A percentile compares a stretch with the other conserved stretches of the same genome.
These are phyloP conservation scores for Hawksworthiomyces lignivorus DNA, from an alignment of 2,329 filamentous ascomycete species.

Conservation along the genomic window DNA sequence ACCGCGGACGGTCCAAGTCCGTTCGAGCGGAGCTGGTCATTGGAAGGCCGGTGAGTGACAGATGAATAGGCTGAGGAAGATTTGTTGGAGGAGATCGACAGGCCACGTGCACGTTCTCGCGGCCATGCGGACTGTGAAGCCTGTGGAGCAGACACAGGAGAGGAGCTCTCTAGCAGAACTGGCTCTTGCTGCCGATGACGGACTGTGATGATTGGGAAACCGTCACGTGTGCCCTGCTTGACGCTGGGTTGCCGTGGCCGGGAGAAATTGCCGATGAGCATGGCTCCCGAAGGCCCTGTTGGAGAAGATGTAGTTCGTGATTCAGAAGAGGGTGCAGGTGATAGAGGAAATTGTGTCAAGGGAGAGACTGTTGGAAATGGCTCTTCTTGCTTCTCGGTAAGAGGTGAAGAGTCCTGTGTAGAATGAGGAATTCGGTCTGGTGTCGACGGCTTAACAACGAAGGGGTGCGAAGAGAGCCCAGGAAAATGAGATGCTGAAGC, in stretches of 20 bases:
- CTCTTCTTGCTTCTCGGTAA: constrained; percentile 15
- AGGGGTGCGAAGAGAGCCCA: constrained; percentile 25
- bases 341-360: too few species aligned
- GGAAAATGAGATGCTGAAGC: constrained; percentile 21
- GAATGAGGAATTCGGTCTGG: constrained; percentile 8
- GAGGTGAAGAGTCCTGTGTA: constrained; percentile 7
- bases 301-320: constrained; percentile 1
- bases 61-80: constrained; percentile 41
- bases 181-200: constrained; percentile 14
- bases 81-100: constrained; percentile 40
- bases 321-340: background rate
- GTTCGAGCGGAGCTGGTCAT: constrained; percentile 29
- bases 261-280: constrained; percentile 50
- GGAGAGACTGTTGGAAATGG: background rate
- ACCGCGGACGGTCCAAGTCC: constrained; percentile 18
- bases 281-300: constrained; percentile 20
- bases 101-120: constrained; percentile 31
- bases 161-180: constrained; percentile 9
- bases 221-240: constrained; percentile 28
- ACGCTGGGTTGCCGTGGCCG: constrained; percentile 49
- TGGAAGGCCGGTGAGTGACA: constrained; percentile 29
- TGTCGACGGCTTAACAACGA: background rate
- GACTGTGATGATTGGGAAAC: background rate
- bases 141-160: background rate
- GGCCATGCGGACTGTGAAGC: constrained; percentile 28